phyloP scores from a whole-genome alignment of 495 filamentous ascomycete species.

The Aspergillus cristatus region DNA sequence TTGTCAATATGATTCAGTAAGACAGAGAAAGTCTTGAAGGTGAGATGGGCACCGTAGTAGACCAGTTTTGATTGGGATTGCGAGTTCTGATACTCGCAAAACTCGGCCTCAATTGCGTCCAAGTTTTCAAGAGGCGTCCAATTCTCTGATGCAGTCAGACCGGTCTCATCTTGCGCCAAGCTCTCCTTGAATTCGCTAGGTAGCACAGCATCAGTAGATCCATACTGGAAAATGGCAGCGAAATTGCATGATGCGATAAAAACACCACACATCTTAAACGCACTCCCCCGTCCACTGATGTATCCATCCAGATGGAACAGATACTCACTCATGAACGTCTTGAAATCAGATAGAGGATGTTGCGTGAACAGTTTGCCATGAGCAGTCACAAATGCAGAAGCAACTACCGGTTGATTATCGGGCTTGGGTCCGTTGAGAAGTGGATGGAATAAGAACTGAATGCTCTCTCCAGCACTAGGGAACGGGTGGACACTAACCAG shows the following conservation, averaged over 20 bases:
- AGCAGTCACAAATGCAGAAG: constrained; percentile 49
- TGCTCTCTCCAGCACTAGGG: constrained; percentile 54
- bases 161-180: constrained; percentile 27
- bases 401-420: constrained; percentile 22
- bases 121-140: constrained; percentile 7
- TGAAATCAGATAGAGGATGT: constrained; percentile 37
- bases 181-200: constrained; percentile 28
- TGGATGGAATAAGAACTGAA: constrained; percentile 62
- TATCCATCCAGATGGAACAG: constrained; percentile 44
- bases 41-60: constrained; percentile 31
- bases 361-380: constrained; percentile 59
- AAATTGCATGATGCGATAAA: constrained; percentile 44
- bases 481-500: constrained; percentile 45
- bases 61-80: constrained; percentile 13
- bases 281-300: constrained; percentile 44
- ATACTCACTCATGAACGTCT: constrained; percentile 40
- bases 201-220: constrained; percentile 40
- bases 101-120: constrained; percentile 6
- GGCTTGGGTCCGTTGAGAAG: constrained; percentile 34
- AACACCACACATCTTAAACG: constrained; percentile 57
- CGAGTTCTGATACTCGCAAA: constrained; percentile 5
- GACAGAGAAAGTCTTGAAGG: constrained; percentile 40
- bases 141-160: constrained; percentile 11
- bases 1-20: constrained; percentile 55
- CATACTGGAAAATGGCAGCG: constrained; percentile 50